Percentiles rank a stretch among this genome's conserved stretches.
These are phyloP conservation scores for Prinsepia uniflora DNA, from an alignment of 306 rosid species.

Conservation along the genomic window DNA sequence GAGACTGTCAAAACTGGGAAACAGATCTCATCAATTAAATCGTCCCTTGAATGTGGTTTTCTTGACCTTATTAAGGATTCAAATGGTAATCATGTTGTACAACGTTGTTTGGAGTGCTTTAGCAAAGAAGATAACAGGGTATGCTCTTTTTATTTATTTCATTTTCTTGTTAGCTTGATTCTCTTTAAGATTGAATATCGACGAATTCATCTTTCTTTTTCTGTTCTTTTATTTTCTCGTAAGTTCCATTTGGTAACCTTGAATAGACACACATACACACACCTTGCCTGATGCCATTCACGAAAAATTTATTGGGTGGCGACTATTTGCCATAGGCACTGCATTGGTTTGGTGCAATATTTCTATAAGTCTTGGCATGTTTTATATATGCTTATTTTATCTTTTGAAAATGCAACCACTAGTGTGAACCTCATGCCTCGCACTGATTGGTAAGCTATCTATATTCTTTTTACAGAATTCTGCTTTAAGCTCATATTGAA, in stretches of 20 bases:
- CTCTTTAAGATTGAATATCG: not conserved
- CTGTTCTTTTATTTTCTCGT: not conserved
- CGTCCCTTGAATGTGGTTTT: conserved; percentile 58
- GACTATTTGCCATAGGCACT: conserved; percentile 3
- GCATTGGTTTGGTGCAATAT: not conserved
- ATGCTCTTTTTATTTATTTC: not conserved
- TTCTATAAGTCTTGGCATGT: not conserved
- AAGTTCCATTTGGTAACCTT: not conserved
- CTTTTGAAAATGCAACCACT: too few species aligned
- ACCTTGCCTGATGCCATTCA: not conserved
- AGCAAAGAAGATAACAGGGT: conserved; percentile 56
- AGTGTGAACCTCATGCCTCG: too few species aligned
- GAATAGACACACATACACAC: not conserved
- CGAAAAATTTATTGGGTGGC: not conserved
- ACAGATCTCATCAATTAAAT: conserved; percentile 36
- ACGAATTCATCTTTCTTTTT: not conserved
- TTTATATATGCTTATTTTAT: too few species aligned
- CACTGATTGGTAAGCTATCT: too few species aligned
- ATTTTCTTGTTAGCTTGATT: conserved; percentile 4
- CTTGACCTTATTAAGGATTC: conserved; percentile 61
- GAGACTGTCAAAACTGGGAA: conserved; percentile 38
- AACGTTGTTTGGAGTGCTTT: conserved; percentile 62
- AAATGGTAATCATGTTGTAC: conserved; percentile 62
- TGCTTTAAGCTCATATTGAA: too few species aligned
- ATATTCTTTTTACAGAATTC: too few species aligned